A percentile compares a stretch with the other conserved stretches of the same genome.
Conservation (phyloP, 768 basidiomycete species). For the Phylloporus scabripes region DNA sequence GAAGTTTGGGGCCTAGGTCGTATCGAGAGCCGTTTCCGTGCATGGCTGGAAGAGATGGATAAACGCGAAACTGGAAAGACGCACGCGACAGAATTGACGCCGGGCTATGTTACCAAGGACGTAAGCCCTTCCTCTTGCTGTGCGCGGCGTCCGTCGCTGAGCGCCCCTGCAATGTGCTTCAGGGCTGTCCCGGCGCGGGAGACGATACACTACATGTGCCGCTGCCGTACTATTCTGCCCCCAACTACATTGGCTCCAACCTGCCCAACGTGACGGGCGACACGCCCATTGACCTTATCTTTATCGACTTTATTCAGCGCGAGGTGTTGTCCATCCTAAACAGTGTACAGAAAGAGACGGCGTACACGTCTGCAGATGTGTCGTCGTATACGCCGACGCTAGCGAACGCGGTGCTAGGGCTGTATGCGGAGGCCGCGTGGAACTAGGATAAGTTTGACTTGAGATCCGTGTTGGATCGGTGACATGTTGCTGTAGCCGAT, state of each 20-base stretch:
- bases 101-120: constrained; percentile 73
- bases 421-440: constrained; percentile 26
- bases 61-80: constrained; percentile 21
- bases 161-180: background rate
- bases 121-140: constrained; percentile 32
- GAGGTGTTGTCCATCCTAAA: constrained; percentile 55
- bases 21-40: constrained; percentile 45
- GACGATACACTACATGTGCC: constrained; percentile 68
- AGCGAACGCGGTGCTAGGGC: constrained; percentile 34
- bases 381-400: constrained; percentile 45
- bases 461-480: background rate
- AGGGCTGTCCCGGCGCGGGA: constrained; percentile 69
- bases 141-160: background rate
- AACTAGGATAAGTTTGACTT: background rate
- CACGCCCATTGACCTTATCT: constrained; percentile 66
- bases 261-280: constrained; percentile 45
- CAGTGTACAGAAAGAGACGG: constrained; percentile 41
- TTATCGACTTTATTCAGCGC: constrained; percentile 60
- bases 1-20: constrained; percentile 34
- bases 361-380: constrained; percentile 50
- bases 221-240: constrained; percentile 48
- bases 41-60: constrained; percentile 59
- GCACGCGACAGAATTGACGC: constrained; percentile 45
- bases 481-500: background rate
- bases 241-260: constrained; percentile 55